Evolutionary conservation across 148 eudicot genomes (phyloP), one percentile per base, ranked within the genome.

Genomic region (Nepenthes gracilis): DNA sequence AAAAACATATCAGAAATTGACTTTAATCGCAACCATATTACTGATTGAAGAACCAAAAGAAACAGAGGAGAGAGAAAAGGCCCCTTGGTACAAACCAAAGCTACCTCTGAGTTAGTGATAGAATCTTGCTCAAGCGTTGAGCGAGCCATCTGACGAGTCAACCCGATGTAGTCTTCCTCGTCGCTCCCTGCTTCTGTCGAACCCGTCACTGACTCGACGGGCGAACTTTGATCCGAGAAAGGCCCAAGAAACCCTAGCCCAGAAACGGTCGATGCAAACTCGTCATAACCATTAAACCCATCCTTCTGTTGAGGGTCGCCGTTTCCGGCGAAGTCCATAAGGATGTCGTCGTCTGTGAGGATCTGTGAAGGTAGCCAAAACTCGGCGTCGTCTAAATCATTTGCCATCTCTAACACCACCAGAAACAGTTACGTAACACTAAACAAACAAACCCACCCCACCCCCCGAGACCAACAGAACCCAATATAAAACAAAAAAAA

Each of bases 351-450:
- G 61, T 86, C 97, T 15, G 81, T 77, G 6, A 90, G 81, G 47
- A 90, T 80, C 76, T 86, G 78, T 0, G 88, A 74, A 0, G 94
- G 97, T 0, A 85, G 73, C 87, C 87, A 82, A 36, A 85, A 85
- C 81, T 80, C 86, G 6, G 81, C 86, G 72, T 77, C 86, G 45
- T 68, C 73, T 23, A 81, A 62, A 6, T 68, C 72, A 34, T 74
- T 75, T 0, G 77, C 81, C 89, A 84, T 83, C 23, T 23, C 23
- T 23, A 23, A 23, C 23, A 23, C 23, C 23, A 23, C 23, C 23
- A 23, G 23, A 23, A 23, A 23, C 23, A 23, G 23, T 23, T 23
- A 23, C 23, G 23, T 23, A 23, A 23, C 23, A 23, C 23, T 23
- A 23, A 23, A 23, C 23, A 23, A 23, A 23, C 23, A 23, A 23